Evolutionary conservation across 805 yeast genomes (phyloP), one percentile per base, ranked within the genome.

Genomic region (Ogataea siamensis): DNA sequence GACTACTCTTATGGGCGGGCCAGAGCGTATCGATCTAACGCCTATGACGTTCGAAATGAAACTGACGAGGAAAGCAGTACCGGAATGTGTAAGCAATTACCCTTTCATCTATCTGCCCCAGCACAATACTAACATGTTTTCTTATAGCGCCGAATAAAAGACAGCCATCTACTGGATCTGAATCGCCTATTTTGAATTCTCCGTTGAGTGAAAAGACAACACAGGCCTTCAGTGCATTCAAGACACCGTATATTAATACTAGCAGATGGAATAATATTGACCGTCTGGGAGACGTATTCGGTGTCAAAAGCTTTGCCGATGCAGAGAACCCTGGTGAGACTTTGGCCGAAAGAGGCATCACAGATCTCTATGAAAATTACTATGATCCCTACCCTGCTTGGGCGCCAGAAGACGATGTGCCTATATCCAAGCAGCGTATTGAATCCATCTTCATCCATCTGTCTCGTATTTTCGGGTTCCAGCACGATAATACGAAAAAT

Each of bases 381-480:
- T 66, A 68, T 47, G 78, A 76, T 42, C 74, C 75, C 41, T 77
- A 72, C 51, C 80, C 83, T 1, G 54, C 73, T 6, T 79, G 84
- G 83, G 22, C 34, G 7, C 58, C 64, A 4, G 51, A 55, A 2
- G 58, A 55, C 3, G 53, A 62, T 2, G 64, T 67, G 3, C 84
- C 85, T 1, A 70, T 79, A 11, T 50, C 72, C 1, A 63, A 68
- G 34, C 67, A 63, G 28, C 77, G 75, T 19, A 82, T 85, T 33
- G 80, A 78, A 43, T 62, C 67, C 1, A 71, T 80, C 1, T 76
- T 81, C 43, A 60, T 68, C 12, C 73, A 71, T 30, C 59, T 83
- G 30, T 67, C 72, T 5, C 65, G 65, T 12, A 63, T 75, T 1
- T 80, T 84, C 60, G 86, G 87, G 0, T 84, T 83, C 54, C 93